A percentile compares a stretch with the other conserved stretches of the same genome.
Conservation (phyloP, 345 rosid genomes). For the Sonneratia caseolaris region DNA sequence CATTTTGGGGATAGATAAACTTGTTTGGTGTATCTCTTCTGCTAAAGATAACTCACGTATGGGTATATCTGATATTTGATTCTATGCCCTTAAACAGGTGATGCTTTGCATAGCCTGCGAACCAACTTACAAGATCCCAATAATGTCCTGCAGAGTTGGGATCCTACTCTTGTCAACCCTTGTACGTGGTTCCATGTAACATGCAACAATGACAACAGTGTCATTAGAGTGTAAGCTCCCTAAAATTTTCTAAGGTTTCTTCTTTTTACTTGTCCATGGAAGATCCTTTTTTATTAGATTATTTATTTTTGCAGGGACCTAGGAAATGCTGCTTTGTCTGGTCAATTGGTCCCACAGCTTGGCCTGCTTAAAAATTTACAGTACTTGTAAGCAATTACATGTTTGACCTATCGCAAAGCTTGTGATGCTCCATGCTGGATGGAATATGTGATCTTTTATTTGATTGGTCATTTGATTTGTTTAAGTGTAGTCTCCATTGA, state of each 20-base stretch:
- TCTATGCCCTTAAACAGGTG: slow-evolving; percentile 45
- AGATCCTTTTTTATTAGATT: not conserved
- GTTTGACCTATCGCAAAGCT: not conserved
- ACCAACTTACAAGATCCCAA: slow-evolving; percentile 69
- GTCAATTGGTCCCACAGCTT: slow-evolving; percentile 88
- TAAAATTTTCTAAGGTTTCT: slow-evolving; percentile 5
- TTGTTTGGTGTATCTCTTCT: not conserved
- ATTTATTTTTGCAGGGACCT: slow-evolving; percentile 49
- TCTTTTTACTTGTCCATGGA: not conserved
- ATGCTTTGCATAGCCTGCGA: slow-evolving; percentile 83
- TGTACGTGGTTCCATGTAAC: slow-evolving; percentile 98
- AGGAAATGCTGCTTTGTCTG: slow-evolving; percentile 92
- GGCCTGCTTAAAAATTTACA: slow-evolving; percentile 89
- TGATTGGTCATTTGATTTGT: too few relatives aligned
- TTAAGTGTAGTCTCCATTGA: too few relatives aligned
- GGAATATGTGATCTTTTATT: not conserved
- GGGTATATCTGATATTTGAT: slow-evolving; percentile 13
- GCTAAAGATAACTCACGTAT: not conserved
- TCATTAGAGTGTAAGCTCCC: slow-evolving; percentile 69
- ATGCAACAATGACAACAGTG: slow-evolving; percentile 92
- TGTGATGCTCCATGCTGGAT: not conserved
- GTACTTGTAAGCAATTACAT: slow-evolving; percentile 50
- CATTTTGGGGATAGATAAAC: not conserved
- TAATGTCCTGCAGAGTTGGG: slow-evolving; percentile 97
- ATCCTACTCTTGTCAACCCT: slow-evolving; percentile 92